Conservation (phyloP, 768 basidiomycete species). For the Pisolithus microcarpus region DNA sequence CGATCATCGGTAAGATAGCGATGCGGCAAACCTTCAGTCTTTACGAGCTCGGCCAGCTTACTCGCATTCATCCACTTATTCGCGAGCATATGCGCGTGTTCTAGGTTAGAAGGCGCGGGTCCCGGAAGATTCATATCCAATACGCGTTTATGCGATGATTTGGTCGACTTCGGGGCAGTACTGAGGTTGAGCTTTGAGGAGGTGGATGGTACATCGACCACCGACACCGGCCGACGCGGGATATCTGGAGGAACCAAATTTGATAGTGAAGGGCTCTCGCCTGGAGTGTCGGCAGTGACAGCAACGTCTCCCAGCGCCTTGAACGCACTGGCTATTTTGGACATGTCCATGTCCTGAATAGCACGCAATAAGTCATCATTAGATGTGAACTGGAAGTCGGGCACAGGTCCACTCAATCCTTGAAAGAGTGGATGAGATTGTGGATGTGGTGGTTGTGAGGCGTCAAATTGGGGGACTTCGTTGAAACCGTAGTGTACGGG, state of each 20-base stretch:
- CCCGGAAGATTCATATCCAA: slow-evolving; percentile 38
- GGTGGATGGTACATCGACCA: slow-evolving; percentile 36
- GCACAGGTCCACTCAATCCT: slow-evolving; percentile 15
- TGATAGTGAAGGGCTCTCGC: slow-evolving; percentile 6
- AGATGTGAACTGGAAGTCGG: slow-evolving; percentile 41
- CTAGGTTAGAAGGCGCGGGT: slow-evolving; percentile 37
- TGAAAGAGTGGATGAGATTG: slow-evolving; percentile 23
- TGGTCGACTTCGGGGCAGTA: slow-evolving; percentile 29
- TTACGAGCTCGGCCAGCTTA: slow-evolving; percentile 63
- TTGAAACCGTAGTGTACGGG: slow-evolving; percentile 24
- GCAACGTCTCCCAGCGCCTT: slow-evolving; percentile 58
- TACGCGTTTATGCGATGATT: slow-evolving; percentile 31
- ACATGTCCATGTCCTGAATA: slow-evolving; percentile 60
- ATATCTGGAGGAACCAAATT: slow-evolving; percentile 20
- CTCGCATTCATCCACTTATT: slow-evolving; percentile 72
- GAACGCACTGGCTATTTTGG: slow-evolving; percentile 62
- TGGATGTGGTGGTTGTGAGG: slow-evolving; percentile 15
- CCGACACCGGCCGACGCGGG: slow-evolving; percentile 26
- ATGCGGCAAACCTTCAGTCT: slow-evolving; percentile 48
- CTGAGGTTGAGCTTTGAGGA: slow-evolving; percentile 38
- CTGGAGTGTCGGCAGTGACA: slow-evolving; percentile 33
- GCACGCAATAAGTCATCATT: slow-evolving; percentile 71
- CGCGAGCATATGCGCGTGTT: slow-evolving; percentile 63
- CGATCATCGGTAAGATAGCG: not conserved
- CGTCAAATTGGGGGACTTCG: slow-evolving; percentile 21